Evolutionary conservation across 805 yeast species (phyloP).

Genomic region (Cyberlindnera mississippiensis): DNA sequence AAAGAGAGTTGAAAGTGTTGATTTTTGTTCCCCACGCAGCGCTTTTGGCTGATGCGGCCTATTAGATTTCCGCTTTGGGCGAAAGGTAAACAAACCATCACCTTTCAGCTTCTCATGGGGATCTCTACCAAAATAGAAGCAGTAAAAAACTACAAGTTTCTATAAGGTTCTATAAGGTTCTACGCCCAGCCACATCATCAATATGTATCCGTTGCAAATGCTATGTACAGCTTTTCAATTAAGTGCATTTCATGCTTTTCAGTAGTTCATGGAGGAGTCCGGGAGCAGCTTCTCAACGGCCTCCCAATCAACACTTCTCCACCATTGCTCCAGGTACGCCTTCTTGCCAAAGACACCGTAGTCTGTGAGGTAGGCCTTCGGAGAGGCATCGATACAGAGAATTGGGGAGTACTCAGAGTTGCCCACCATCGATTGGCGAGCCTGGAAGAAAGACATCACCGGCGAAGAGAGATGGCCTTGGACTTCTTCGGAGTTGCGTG

Average conservation of each 20-base stretch:
- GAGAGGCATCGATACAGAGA: slow-evolving; percentile 68
- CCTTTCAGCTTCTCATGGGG: no score
- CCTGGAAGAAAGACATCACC: slow-evolving; percentile 37
- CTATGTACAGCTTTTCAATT: no score
- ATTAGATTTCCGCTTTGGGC: slow-evolving; percentile 14
- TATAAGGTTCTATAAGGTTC: no score
- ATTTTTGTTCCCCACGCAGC: neutral
- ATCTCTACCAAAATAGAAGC: no score
- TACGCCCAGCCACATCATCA: no score
- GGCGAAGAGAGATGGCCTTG: slow-evolving; percentile 1
- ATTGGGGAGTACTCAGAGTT: slow-evolving; percentile 47
- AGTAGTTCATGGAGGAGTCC: slow-evolving; percentile 1
- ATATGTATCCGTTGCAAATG: no score
- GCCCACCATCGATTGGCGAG: slow-evolving; percentile 22
- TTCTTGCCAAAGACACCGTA: slow-evolving; percentile 76
- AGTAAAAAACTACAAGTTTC: no score
- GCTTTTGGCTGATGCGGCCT: slow-evolving; percentile 5
- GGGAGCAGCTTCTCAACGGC: slow-evolving; percentile 41
- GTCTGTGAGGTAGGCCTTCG: slow-evolving; percentile 65
- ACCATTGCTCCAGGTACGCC: slow-evolving; percentile 56
- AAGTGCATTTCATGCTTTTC: neutral
- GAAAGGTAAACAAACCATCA: slow-evolving; percentile 17
- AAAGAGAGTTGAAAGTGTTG: neutral
- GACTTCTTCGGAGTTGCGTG: neutral
- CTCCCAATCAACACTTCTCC: slow-evolving; percentile 74